Percentiles rank a stretch among this genome's conserved stretches.
phyloP scores from a whole-genome alignment of 1,284 basidiomycete genomes.

The Trichosporon faecale region DNA sequence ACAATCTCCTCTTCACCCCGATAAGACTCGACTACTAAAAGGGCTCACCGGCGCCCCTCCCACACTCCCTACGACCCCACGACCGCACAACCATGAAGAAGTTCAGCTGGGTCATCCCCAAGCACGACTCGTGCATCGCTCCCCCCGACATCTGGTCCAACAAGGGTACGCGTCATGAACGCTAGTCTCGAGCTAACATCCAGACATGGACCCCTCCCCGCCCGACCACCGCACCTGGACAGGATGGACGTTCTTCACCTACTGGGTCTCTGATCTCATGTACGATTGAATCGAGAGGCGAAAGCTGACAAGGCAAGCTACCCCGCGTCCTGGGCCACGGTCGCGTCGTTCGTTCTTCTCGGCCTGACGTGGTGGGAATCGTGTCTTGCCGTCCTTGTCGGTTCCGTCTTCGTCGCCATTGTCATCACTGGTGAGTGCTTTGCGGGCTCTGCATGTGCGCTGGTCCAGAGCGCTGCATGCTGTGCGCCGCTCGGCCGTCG shows the following conservation, averaged over 20 bases:
- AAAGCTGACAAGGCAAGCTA: conserved; percentile 7
- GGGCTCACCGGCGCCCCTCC: neutral
- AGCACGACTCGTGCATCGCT: conserved; percentile 43
- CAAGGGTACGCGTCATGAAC: conserved; percentile 30
- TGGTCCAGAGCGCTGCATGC: neutral
- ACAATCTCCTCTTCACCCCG: neutral
- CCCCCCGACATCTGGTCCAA: conserved; percentile 43
- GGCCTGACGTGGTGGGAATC: conserved; percentile 41
- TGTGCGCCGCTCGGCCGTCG: neutral
- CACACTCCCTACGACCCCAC: neutral
- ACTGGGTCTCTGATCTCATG: conserved; percentile 20
- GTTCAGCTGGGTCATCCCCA: conserved; percentile 37
- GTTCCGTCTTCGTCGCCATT: conserved; percentile 34
- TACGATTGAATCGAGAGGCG: neutral
- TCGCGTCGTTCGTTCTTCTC: conserved; percentile 36
- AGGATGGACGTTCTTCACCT: conserved; percentile 36
- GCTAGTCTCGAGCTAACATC: neutral
- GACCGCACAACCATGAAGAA: conserved; percentile 8
- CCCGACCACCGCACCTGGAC: conserved; percentile 41
- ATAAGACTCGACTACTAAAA: conserved; percentile 1
- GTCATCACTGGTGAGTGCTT: conserved; percentile 33
- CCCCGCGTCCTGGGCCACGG: conserved; percentile 40
- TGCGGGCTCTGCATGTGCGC: neutral
- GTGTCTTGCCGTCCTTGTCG: conserved; percentile 39
- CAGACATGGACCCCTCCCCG: conserved; percentile 45